Evolutionary conservation across 2,329 filamentous ascomycete genomes (phyloP), one percentile per base, ranked within the genome.

Genomic region (Trichophyton mentagrophytes): DNA sequence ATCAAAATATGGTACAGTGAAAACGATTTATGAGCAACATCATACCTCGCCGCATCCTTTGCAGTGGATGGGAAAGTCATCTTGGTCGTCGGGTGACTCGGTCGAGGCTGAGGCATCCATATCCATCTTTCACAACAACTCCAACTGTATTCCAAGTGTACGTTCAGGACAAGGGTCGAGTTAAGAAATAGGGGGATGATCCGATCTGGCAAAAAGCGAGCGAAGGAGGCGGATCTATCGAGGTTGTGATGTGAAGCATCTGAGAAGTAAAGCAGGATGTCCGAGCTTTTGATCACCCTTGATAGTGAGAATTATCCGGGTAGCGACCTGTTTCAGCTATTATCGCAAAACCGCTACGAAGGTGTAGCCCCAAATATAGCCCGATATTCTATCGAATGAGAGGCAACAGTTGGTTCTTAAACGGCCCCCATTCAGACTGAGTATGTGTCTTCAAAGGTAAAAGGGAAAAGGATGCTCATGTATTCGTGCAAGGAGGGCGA

Each of bases 1-100:
- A 9, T 61, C 55, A 38, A 38, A 9, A 61, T 49, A 44, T 20
- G 33, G 3, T 40, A 47, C 8, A 30, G 11, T 55, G 57, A 61
- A 57, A 62, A 70, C 65, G 60, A 61, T 63, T 61, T 59, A 27
- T 11, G 57, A 62, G 61, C 61, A 64, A 64, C 9, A 38, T 13
- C 69, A 68, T 80, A 95, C 89, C 81, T 95, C 89, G 77, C 90
- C 90, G 76, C 90, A 96, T 62, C 89, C 90, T 79, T 95, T 95
- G 79, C 90, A 96, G 64, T 89, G 89, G 70, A 89, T 95, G 66
- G 81, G 78, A 63, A 87, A 80, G 72, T 95, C 90, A 68, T 95
- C 90, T 65, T 82, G 81, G 63, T 95, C 89, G 65, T 85, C 82
- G 63, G 80, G 76, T 67, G 79, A 80, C 63, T 76, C 74, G 46